Base-by-base conservation (phyloP, 140 eudicot species). In the Erigeron philadelphicus region DNA sequence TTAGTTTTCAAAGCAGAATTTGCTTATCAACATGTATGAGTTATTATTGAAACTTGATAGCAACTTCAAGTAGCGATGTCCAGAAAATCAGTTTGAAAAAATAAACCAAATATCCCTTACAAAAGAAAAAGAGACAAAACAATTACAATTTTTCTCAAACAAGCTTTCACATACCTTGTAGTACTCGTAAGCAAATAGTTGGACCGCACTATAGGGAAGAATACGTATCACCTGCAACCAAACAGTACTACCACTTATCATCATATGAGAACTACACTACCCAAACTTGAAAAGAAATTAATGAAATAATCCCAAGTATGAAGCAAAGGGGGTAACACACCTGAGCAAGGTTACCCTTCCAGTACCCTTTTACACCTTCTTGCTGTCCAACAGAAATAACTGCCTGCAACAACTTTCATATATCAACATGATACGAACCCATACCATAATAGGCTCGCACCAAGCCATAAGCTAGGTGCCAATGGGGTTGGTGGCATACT, bases 321-420 rank as follows among this genome's bases (percentile, higher is more conserved):
- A 19, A 62, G 57, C 7, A 61, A 9, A 72, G 11, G 12, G 53
- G 9, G 73, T 58, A 76, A 12, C 54, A 48, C 59, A 93, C 98
- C 98, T 89, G 96, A 17, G 98, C 96, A 85, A 93, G 93, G 80
- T 93, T 89, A 70, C 98, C 98, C 89, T 89, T 93, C 98, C 98
- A 93, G 79, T 93, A 89, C 63, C 98, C 97, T 83, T 81, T 88
- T 21, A 91, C 46, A 56, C 96, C 98, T 78, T 81, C 93, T 60
- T 89, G 81, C 72, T 84, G 89, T 45, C 88, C 93, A 57, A 89
- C 81, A 66, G 89, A 62, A 18, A 86, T 67, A 35, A 93, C 54
- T 16, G 96, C 96, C 97, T 91, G 87, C 81, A 68, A 75, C 23
- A 8, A 52, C 71, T 44, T 72, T 72, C 9, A 80, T 4, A 57